Evolutionary conservation across 1,284 basidiomycete species (phyloP).

Genomic region (Pascua sp.): DNA sequence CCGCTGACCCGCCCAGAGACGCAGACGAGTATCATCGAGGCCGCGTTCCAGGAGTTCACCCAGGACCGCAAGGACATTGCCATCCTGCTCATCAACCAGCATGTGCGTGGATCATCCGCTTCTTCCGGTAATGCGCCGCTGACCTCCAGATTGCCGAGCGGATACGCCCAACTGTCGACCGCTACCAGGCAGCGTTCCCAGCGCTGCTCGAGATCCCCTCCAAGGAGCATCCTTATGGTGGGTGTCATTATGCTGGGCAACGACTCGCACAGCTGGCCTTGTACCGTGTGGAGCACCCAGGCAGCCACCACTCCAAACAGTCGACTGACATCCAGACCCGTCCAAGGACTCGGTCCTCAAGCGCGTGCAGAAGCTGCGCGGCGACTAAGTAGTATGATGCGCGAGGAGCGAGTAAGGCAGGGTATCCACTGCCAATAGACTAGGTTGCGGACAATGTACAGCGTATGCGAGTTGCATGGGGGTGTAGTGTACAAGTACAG

Average conservation of each 20-base stretch:
- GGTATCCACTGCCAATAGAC: background rate
- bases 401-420: background rate
- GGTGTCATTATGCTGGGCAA: conserved; percentile 14
- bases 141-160: conserved; percentile 79
- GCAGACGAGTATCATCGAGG: conserved; percentile 79
- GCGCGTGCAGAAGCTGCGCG: conserved; percentile 93
- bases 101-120: conserved; percentile 57
- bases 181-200: conserved; percentile 93
- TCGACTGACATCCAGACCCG: conserved; percentile 63
- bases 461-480: conserved; percentile 15
- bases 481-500: conserved; percentile 4
- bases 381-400: conserved; percentile 56
- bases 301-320: no score
- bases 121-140: background rate
- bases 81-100: conserved; percentile 94
- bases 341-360: conserved; percentile 95
- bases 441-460: conserved; percentile 21
- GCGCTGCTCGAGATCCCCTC: conserved; percentile 91
- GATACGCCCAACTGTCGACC: conserved; percentile 91
- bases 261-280: no score
- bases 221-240: conserved; percentile 74
- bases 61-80: conserved; percentile 82
- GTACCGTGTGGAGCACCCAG: no score
- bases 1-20: conserved; percentile 61
- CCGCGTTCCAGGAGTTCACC: conserved; percentile 86